Base-by-base conservation (phyloP, 2,329 filamentous ascomycete genomes). In the Xylaria sp. region DNA sequence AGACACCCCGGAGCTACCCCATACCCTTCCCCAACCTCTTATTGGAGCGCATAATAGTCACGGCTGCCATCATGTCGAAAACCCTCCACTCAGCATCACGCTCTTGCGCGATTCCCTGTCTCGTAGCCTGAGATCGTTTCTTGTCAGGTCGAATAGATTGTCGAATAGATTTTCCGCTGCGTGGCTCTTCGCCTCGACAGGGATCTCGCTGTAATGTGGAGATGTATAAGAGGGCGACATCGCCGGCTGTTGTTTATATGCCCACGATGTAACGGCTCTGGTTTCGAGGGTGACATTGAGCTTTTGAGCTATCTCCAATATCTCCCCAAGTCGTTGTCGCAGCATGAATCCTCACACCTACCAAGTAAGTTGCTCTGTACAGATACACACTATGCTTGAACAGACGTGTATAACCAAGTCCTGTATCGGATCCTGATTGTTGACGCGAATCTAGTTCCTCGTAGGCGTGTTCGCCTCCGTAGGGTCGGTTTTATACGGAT, bases 401-500 rank as follows among this genome's bases (percentile, higher is more conserved):
- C 15, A 39, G 46, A 31, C 39, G 23, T 33, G 28, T 18, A 46
- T 28, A 3, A 2, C 25, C 43, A 9, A 20, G 36, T 10, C 25
- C 28, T 54, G 46, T n/a, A 13, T 10, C 6, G 49, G 28, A 41
- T 51, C 8, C 18, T 63, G n/a, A 64, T 23, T 54, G 8, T 23
- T 67, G 15, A 66, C 43, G 20, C 20, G 2, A 15, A 10, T 23
- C 18, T 75, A 88, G 79, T 86, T 86, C 73, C 82, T 87, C 60
- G 83, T 86, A 43, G 82, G 83, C 75, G 80, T 86, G 36, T 88
- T 88, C 75, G 86, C 86, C 72, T 88, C 86, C 25, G 79, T 88
- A 51, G 86, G 86, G 52, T 87, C 85, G 4, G 80, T 87, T 57
- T 82, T 86, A 39, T 89, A 80, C 73, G 86, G 86, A 59, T 88